Evolutionary conservation across 192 early-diverging fungal genomes (phyloP).

Genomic region (Lunasporangiospora selenospora): DNA sequence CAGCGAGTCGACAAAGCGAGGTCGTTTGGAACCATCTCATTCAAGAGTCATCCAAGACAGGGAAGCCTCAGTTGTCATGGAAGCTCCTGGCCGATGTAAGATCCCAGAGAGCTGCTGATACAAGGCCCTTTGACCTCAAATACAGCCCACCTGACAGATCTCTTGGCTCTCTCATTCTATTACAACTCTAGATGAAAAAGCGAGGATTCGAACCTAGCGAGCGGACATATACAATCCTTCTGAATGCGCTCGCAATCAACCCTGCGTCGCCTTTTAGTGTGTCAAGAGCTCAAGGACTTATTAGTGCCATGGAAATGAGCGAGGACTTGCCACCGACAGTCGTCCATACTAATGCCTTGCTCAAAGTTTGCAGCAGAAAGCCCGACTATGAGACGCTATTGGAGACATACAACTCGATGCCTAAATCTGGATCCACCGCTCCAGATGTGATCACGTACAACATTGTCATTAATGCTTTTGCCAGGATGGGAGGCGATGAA

Average conservation of each 20-base stretch:
- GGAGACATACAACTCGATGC: conserved; percentile 25
- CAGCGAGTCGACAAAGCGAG: conserved; percentile 39
- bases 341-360: conserved; percentile 41
- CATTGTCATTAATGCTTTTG: conserved; percentile 36
- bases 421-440: conserved; percentile 12
- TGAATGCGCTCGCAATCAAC: conserved; percentile 46
- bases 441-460: conserved; percentile 48
- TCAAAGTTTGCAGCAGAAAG: conserved; percentile 47
- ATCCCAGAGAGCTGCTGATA: too few species aligned
- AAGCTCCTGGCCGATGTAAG: conserved; percentile 38
- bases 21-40: conserved; percentile 53
- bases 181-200: conserved; percentile 44
- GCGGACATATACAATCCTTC: conserved; percentile 36
- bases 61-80: conserved; percentile 34
- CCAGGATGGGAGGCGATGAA: conserved; percentile 26
- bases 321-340: conserved; percentile 10
- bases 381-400: conserved; percentile 15
- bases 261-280: conserved; percentile 31
- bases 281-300: conserved; percentile 25
- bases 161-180: background rate
- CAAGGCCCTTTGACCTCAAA: background rate
- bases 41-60: conserved; percentile 33
- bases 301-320: conserved; percentile 16
- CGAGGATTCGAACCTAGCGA: conserved; percentile 34
- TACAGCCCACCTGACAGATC: background rate